These are phyloP conservation scores for Hypoxylon cercidicola DNA, from an alignment of 495 filamentous ascomycete genomes.

Conservation along the genomic window DNA sequence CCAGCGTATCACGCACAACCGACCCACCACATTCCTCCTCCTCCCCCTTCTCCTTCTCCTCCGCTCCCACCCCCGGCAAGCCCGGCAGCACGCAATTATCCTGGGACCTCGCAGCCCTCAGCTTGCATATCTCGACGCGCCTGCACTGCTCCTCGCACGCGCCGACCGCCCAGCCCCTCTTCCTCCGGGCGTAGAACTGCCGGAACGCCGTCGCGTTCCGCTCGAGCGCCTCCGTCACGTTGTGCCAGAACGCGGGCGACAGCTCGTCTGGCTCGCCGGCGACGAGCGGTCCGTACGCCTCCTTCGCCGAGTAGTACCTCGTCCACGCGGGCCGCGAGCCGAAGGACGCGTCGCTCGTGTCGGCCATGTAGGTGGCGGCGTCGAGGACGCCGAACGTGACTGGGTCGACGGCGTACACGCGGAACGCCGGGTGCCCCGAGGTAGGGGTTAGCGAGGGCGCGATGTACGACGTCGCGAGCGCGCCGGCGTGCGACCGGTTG, in stretches of 20 bases:
- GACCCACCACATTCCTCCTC: conserved; percentile 39
- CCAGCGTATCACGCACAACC: conserved; percentile 36
- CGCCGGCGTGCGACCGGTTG: conserved; percentile 45
- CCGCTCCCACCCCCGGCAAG: neutral
- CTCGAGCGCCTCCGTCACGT: conserved; percentile 57
- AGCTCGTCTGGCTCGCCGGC: conserved; percentile 51
- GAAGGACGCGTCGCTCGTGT: conserved; percentile 58
- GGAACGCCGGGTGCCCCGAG: conserved; percentile 63
- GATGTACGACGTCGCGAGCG: conserved; percentile 61
- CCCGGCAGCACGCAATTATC: conserved; percentile 45
- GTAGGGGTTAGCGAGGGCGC: conserved; percentile 64
- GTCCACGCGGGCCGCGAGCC: conserved; percentile 58
- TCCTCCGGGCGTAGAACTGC: conserved; percentile 41
- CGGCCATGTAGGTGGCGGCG: conserved; percentile 62
- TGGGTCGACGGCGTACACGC: conserved; percentile 66
- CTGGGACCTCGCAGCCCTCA: conserved; percentile 46
- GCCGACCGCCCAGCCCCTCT: conserved; percentile 39
- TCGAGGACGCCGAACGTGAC: conserved; percentile 65
- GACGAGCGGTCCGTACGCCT: conserved; percentile 60
- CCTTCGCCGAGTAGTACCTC: conserved; percentile 64
- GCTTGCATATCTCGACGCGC: conserved; percentile 45
- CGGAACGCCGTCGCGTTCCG: conserved; percentile 30
- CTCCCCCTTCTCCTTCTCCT: neutral
- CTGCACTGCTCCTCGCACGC: conserved; percentile 40
- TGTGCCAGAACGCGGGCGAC: conserved; percentile 68